Evolutionary conservation across 2,329 filamentous ascomycete species (phyloP), one percentile per base, ranked within the genome.

Genomic region (Botrytis hyacinthi): DNA sequence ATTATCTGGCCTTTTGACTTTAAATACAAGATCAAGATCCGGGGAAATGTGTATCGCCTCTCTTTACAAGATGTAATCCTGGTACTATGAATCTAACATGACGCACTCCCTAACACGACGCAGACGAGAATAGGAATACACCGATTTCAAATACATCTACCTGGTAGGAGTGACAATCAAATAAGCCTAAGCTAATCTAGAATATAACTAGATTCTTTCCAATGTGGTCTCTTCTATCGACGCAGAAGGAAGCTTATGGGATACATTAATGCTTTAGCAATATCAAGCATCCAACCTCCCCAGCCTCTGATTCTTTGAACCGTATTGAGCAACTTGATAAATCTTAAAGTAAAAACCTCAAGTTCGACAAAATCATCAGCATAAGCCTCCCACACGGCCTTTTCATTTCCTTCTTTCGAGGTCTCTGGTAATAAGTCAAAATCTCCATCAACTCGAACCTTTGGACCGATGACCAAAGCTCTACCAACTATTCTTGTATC

Each of bases 381-480:
- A 79, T 89, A 90, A 62, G 86, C 83, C 79, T 92, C 90, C 86
- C 89, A 91, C 1, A 89, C 80, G 0, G 85, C 86, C 48, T 82
- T 82, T 70, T 85, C 83, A 71, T 79, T 76, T 6, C 79, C 79
- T 35, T 72, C 74, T 32, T 75, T 57, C 12, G 75, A 73, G 42
- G 68, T 72, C 26, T 74, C 66, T 37, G 70, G 69, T 65, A 77
- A 65, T 32, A 78, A 70, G 72, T 77, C 76, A 8, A 82, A 82
- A 22, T 82, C 79, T 20, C 81, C 83, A 62, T 84, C 83, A 40
- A 87, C 80, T 77, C 84, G 82, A 62, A 89, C 80, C 71, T 85
- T 87, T 10, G 90, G 89, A 0, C 88, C 88, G 62, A 92, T 83
- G 44, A 85, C 83, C 69, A 93, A 81, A 5, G 86, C 85, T 72